Percentiles rank a stretch among this genome's conserved stretches.
These are phyloP conservation scores for Penicillium steckii DNA, from an alignment of 495 filamentous ascomycete genomes.

Conservation along the genomic window DNA sequence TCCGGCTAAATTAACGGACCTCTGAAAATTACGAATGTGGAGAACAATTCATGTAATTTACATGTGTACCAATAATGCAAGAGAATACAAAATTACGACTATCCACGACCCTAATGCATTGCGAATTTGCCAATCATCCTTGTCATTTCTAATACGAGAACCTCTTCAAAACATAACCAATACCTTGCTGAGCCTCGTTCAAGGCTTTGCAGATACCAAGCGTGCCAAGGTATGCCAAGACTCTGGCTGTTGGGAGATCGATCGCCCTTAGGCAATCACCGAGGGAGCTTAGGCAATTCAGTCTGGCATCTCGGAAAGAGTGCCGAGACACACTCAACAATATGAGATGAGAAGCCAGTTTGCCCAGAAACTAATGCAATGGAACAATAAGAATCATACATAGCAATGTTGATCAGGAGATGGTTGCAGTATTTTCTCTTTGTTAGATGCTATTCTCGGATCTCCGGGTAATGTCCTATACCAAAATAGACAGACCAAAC, in stretches of 20 bases:
- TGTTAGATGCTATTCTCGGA: neutral
- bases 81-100: no score
- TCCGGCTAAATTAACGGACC: no score
- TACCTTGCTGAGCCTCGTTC: neutral
- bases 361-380: neutral
- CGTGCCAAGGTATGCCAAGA: slow-evolving; percentile 6
- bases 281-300: neutral
- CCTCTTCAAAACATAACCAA: slow-evolving; percentile 18
- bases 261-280: neutral
- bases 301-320: slow-evolving; percentile 1
- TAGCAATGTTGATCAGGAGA: neutral
- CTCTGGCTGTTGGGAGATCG: neutral
- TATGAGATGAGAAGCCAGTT: no score
- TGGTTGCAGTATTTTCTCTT: neutral
- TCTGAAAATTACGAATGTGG: no score
- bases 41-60: no score
- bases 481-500: no score
- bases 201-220: slow-evolving; percentile 5
- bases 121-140: neutral
- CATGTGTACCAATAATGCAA: no score
- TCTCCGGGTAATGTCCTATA: no score
- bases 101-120: neutral
- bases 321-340: neutral
- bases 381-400: neutral
- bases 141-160: neutral